Evolutionary conservation across 208 protist genomes (phyloP).

Genomic region (Trypanosomatidae sp.): DNA sequence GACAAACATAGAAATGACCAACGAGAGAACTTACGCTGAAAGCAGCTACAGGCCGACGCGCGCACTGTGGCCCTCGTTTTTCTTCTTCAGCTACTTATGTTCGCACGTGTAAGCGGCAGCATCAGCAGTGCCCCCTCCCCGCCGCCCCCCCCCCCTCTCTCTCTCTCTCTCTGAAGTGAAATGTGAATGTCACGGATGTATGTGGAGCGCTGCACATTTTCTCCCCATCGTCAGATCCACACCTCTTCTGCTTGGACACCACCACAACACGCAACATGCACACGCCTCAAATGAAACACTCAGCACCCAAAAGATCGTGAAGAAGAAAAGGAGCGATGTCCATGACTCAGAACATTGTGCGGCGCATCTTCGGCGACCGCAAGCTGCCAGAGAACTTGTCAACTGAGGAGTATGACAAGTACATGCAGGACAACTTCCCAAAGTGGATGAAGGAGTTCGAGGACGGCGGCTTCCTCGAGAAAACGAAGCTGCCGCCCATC

Average conservation of each 20-base stretch:
- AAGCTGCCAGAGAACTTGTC: constrained; percentile 69
- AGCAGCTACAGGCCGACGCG: not conserved
- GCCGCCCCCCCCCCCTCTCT: too few relatives aligned
- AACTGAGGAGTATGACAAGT: constrained; percentile 82
- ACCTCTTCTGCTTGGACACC: not conserved
- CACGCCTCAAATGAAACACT: not conserved
- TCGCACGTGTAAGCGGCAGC: not conserved
- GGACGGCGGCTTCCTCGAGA: constrained; percentile 83
- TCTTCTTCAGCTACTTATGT: not conserved
- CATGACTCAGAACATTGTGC: constrained; percentile 80
- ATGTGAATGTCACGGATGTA: not conserved
- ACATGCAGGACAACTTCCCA: constrained; percentile 83
- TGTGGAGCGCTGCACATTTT: not conserved
- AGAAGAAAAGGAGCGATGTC: constrained; percentile 36
- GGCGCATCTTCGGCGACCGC: constrained; percentile 87
- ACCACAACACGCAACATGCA: not conserved
- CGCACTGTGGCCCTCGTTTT: not conserved
- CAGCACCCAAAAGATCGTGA: too few relatives aligned
- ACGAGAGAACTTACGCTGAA: not conserved
- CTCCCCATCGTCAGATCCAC: not conserved
- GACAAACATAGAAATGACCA: not conserved
- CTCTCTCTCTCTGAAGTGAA: not conserved
- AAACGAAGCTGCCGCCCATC: constrained; percentile 84
- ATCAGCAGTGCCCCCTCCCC: not conserved
- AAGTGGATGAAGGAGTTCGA: constrained; percentile 92